Percentiles rank a stretch among this genome's conserved stretches.
Conservation (phyloP, 1,284 basidiomycete species). For the Malassezia obtusa region DNA sequence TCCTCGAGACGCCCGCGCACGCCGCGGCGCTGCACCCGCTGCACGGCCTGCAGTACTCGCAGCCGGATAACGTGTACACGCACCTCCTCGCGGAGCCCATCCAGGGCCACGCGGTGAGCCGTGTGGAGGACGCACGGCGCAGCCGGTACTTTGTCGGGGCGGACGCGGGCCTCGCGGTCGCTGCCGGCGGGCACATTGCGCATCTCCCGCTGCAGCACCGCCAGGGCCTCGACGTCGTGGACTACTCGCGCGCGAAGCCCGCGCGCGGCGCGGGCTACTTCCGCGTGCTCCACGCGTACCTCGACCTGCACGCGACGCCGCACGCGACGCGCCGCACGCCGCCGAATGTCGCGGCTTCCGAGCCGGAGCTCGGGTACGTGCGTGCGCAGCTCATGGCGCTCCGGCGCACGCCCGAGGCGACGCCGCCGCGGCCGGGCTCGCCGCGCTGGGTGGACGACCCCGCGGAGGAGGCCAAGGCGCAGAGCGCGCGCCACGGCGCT, state of each 20-base stretch:
- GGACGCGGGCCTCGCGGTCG: constrained; percentile 13
- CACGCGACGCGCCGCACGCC: constrained; percentile 11
- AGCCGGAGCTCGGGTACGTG: constrained; percentile 13
- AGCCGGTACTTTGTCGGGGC: constrained; percentile 16
- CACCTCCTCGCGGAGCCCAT: constrained; percentile 26
- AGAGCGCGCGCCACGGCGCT: background rate
- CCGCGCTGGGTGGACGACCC: constrained; percentile 14
- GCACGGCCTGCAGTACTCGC: constrained; percentile 38
- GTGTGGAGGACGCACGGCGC: constrained; percentile 12
- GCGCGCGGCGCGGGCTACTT: constrained; percentile 12
- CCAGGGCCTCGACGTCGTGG: constrained; percentile 14
- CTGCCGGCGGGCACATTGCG: constrained; percentile 10
- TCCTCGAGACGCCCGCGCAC: constrained; percentile 20
- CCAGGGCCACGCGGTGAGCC: constrained; percentile 30
- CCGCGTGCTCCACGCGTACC: constrained; percentile 15
- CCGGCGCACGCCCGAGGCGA: constrained; percentile 1
- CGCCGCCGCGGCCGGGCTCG: constrained; percentile 9
- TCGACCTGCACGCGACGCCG: constrained; percentile 7
- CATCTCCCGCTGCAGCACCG: constrained; percentile 17
- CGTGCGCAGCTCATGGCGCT: constrained; percentile 16
- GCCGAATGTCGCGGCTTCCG: background rate
- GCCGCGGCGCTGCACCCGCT: constrained; percentile 28
- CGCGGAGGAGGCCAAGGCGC: background rate
- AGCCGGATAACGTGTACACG: constrained; percentile 38
- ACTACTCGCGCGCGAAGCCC: constrained; percentile 12